Evolutionary conservation across 2,329 filamentous ascomycete species (phyloP), one percentile per base, ranked within the genome.

Genomic region (Diaporthe batatas): DNA sequence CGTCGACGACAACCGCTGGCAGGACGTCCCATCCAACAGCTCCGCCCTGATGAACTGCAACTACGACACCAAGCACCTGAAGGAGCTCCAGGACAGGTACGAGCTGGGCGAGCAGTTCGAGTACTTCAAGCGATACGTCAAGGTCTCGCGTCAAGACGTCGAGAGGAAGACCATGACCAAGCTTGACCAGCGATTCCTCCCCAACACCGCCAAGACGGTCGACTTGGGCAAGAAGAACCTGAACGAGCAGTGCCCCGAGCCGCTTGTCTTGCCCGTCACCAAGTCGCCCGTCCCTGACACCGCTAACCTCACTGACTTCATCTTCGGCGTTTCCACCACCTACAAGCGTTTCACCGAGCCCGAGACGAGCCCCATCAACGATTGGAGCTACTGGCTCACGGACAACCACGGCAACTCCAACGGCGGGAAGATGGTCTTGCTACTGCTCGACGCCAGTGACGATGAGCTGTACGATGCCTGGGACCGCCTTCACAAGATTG

Each of bases 331-430:
- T 6, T 90, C 88, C 0, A 90, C 88, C 11, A 89, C 88, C 2
- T 90, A 87, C 80, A 82, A 86, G 75, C 82, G 88, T 72, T 86
- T 90, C 76, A 87, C 82, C 77, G 85, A 88, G 75, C 81, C 84
- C 0, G 83, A 83, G 70, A 89, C 86, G 2, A 86, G 83, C 68
- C 86, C 88, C 0, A 85, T 90, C 67, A 86, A 87, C 74, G 88
- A 90, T 78, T 90, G 89, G 89, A 84, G 86, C 6, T 89, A 87
- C 79, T 90, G 88, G 88, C 82, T 90, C 73, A 90, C 88, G 3
- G 86, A 90, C 77, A 85, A 86, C 73, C 83, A 84, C 62, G 88
- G 88, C 57, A 81, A 84, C 68, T 88, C 87, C 42, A 90, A 90
- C 75, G 88, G 88, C 23, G 88, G 84, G 57, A 89, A 89, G 78